Evolutionary conservation across 768 basidiomycete species (phyloP).

Genomic region (Lentinula aciculospora): DNA sequence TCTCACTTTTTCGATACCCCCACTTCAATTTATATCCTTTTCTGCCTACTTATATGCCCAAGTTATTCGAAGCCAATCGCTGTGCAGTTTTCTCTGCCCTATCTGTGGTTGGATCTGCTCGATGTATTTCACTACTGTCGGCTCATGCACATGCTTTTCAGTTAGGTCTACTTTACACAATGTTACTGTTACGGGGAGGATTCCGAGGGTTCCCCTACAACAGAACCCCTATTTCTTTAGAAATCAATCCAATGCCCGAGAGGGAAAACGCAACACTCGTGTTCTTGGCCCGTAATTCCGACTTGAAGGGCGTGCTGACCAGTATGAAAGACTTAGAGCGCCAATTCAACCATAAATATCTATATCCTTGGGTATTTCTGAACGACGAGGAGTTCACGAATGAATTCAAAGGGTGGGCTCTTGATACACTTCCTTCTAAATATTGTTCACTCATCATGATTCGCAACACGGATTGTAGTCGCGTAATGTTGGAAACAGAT

Average conservation of each 20-base stretch:
- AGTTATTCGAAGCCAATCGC: not conserved
- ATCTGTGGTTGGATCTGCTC: not conserved
- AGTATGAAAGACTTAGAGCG: conserved; percentile 62
- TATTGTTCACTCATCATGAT: not conserved
- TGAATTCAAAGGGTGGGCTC: conserved; percentile 46
- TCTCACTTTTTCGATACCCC: too few species aligned
- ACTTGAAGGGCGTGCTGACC: conserved; percentile 40
- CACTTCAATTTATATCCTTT: too few species aligned
- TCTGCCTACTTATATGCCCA: not conserved
- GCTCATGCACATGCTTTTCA: not conserved
- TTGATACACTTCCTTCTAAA: not conserved
- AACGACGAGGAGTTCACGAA: conserved; percentile 63
- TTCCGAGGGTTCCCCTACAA: not conserved
- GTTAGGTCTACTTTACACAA: not conserved
- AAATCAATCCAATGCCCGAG: not conserved
- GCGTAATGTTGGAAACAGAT: conserved; percentile 33
- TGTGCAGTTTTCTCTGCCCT: not conserved
- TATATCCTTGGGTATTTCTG: conserved; percentile 68
- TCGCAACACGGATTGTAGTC: conserved; percentile 14
- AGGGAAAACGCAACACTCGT: conserved; percentile 11
- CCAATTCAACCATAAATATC: conserved; percentile 57
- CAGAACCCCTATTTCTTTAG: not conserved
- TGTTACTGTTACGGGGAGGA: not conserved
- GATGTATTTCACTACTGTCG: not conserved
- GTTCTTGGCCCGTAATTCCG: conserved; percentile 46